A percentile compares a stretch with the other conserved stretches of the same genome.
These are phyloP conservation scores for Arthrinium puccinioides DNA, from an alignment of 2,329 filamentous ascomycete genomes.

Conservation along the genomic window DNA sequence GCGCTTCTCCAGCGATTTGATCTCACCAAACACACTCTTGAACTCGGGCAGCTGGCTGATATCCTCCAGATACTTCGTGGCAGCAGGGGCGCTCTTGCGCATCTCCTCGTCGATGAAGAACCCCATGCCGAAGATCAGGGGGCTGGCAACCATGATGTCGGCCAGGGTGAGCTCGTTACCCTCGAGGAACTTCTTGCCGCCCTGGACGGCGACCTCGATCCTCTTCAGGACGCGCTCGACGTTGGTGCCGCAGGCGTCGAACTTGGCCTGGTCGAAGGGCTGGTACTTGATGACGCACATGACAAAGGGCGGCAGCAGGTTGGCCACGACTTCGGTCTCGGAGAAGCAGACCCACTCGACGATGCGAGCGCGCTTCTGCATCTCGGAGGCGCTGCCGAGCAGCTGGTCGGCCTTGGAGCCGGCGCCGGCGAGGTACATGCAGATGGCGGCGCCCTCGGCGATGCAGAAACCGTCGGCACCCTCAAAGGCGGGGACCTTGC, in stretches of 20 bases:
- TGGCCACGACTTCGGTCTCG: conserved; percentile 25
- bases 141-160: conserved; percentile 25
- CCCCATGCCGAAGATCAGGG: conserved; percentile 15
- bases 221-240: conserved; percentile 21
- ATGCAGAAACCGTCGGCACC: conserved; percentile 37
- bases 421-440: conserved; percentile 35
- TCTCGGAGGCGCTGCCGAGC: conserved; percentile 26
- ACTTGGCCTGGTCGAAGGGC: conserved; percentile 18
- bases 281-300: conserved; percentile 21
- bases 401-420: conserved; percentile 37
- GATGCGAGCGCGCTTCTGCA: conserved; percentile 32
- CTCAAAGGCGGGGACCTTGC: conserved; percentile 43
- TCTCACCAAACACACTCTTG: conserved; percentile 23
- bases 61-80: conserved; percentile 23
- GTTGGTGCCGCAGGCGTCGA: conserved; percentile 8
- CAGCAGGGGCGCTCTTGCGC: conserved; percentile 23
- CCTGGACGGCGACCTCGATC: conserved; percentile 22
- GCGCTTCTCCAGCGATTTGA: conserved; percentile 23
- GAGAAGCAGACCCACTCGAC: conserved; percentile 37
- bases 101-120: conserved; percentile 26
- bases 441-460: conserved; percentile 39
- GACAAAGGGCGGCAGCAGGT: conserved; percentile 12
- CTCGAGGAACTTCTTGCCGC: conserved; percentile 28
- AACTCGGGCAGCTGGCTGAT: conserved; percentile 23
- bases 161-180: conserved; percentile 29